Conservation (phyloP, 2,329 filamentous ascomycete species). For the Thelonectria discophora region DNA sequence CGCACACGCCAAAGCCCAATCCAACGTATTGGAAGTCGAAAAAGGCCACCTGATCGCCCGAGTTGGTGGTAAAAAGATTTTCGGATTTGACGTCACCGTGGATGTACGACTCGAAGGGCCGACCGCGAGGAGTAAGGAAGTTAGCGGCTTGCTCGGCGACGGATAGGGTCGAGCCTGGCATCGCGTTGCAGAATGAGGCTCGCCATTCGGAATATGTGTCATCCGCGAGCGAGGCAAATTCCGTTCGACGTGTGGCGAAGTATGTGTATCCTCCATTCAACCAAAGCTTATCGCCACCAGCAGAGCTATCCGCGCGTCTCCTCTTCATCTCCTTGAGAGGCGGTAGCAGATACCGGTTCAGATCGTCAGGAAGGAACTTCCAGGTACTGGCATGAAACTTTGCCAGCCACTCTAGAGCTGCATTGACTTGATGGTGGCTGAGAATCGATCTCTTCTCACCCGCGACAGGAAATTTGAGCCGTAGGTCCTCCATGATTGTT, state of each 20-base stretch:
- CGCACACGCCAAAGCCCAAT: slow-evolving; percentile 70
- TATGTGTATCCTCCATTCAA: slow-evolving; percentile 76
- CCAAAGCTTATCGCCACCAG: slow-evolving; percentile 56
- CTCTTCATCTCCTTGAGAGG: slow-evolving; percentile 63
- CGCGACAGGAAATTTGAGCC: slow-evolving; percentile 61
- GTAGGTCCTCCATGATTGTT: slow-evolving; percentile 66
- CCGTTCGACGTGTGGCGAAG: slow-evolving; percentile 67
- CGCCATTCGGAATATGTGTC: slow-evolving; percentile 66
- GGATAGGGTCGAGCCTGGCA: slow-evolving; percentile 41
- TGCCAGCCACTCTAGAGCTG: slow-evolving; percentile 70
- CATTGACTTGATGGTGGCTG: slow-evolving; percentile 56
- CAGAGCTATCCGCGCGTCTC: slow-evolving; percentile 23
- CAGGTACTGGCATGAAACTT: slow-evolving; percentile 67
- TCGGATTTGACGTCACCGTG: slow-evolving; percentile 77
- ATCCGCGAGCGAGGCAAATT: slow-evolving; percentile 59
- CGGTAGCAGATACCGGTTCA: slow-evolving; percentile 56
- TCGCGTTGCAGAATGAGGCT: slow-evolving; percentile 53
- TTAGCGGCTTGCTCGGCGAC: slow-evolving; percentile 63
- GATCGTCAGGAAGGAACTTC: slow-evolving; percentile 43
- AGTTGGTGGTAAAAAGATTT: slow-evolving; percentile 67
- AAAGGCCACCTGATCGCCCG: slow-evolving; percentile 64
- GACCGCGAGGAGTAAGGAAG: slow-evolving; percentile 57
- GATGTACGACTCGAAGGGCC: slow-evolving; percentile 63
- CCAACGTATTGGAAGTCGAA: slow-evolving; percentile 77
- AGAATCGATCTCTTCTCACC: slow-evolving; percentile 63